Evolutionary conservation across 257 asterid species (phyloP), one percentile per base, ranked within the genome.

Genomic region (Lantana camara): DNA sequence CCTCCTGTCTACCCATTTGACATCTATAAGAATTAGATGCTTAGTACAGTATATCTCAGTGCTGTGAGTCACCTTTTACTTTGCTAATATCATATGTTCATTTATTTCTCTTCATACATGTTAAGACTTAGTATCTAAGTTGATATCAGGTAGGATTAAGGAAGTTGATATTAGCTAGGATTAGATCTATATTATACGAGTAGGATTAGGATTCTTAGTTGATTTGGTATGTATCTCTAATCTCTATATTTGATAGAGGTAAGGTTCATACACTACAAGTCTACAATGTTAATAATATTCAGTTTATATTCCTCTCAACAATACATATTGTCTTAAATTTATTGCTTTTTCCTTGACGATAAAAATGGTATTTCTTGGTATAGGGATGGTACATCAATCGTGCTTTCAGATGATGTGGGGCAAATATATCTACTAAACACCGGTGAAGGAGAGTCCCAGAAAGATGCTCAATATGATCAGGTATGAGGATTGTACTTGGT

Each of bases 391-490:
- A 94, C 99, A 54, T 94, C 97, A 64, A 86, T 94, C 63, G 95
- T 94, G 74, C 97, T 94, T 75, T 94, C 99, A 45, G 99, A 94
- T 81, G 95, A 90, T 67, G 96, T 88, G 47, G 99, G 99, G 21
- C 99, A 94, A 77, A 84, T 94, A 75, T 94, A 94, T 86, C 69
- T 94, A 72, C 74, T 94, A 52, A 90, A 71, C 80, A 94, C 99
- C 44, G 99, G 99, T 71, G 95, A 90, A 83, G 97, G 99, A 29
- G 99, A 94, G 78, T 81, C 96, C 64, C 96, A 94, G 70, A 86
- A 78, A 76, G 99, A 94, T 74, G 99, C 99, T 57, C 85, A 94
- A 77, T 93, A 93, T 79, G 97, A 94, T 73, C 99, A 94, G 99
- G 99, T 90, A 62, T 51, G 64, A 24, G 63, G 60, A 23, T 47